Evolutionary conservation across 768 basidiomycete species (phyloP).

Genomic region (Phanerochaete carnosa): DNA sequence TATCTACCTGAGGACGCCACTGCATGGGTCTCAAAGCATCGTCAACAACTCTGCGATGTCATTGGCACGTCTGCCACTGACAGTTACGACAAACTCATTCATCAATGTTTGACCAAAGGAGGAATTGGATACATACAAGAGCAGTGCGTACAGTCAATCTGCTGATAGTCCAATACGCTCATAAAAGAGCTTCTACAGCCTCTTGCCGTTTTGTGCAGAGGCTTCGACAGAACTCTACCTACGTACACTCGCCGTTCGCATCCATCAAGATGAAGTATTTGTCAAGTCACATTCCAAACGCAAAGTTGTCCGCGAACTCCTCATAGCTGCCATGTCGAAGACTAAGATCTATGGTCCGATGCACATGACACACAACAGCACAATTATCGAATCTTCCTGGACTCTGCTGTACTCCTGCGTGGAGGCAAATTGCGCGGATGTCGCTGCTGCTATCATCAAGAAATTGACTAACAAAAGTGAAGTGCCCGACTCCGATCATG

Average conservation of each 20-base stretch:
- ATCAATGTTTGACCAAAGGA: background rate
- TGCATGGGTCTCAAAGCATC: background rate
- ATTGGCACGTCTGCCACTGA: background rate
- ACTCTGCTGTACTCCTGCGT: background rate
- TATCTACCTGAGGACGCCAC: background rate
- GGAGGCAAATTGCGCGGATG: background rate
- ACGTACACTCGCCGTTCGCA: background rate
- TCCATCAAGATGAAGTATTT: background rate
- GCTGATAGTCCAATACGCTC: background rate
- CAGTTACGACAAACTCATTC: background rate
- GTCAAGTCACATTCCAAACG: background rate
- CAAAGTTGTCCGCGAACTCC: background rate
- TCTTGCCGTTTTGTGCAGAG: background rate
- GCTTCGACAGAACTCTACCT: background rate
- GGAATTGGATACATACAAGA: background rate
- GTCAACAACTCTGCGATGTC: background rate
- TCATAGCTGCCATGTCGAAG: background rate
- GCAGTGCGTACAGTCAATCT: background rate
- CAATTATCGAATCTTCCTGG: too few relatives aligned
- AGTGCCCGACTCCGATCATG: too few relatives aligned
- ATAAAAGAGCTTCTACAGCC: too few relatives aligned
- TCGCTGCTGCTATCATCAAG: too few relatives aligned
- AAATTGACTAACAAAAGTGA: too few relatives aligned
- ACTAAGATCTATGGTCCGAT: background rate
- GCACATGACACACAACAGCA: background rate